A percentile compares a stretch with the other conserved stretches of the same genome.
phyloP scores from a whole-genome alignment of 2,329 filamentous ascomycete genomes.

The Colletotrichum sp. region DNA sequence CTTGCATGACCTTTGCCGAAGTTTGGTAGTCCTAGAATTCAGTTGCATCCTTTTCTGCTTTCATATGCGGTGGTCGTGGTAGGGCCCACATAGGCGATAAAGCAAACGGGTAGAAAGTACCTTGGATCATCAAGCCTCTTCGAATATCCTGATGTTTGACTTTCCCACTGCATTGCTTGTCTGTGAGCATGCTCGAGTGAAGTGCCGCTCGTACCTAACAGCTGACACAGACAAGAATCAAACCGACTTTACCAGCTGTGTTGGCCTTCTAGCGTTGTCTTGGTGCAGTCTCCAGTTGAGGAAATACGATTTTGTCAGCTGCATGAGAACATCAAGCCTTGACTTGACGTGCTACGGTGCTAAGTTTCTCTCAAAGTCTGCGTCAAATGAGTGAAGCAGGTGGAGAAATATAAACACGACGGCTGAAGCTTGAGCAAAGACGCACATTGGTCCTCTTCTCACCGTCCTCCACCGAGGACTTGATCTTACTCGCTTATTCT shows the following conservation, averaged over 20 bases:
- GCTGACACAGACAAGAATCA: not conserved
- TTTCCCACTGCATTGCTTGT: not conserved
- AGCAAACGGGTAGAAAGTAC: rapidly evolving
- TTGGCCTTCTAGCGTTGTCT: not conserved
- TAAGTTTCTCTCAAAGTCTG: not conserved
- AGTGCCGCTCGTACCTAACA: rapidly evolving
- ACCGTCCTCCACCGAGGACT: rapidly evolving
- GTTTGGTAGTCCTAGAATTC: not conserved
- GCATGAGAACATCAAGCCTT: not conserved
- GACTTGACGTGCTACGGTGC: not conserved
- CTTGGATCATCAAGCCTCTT: not conserved
- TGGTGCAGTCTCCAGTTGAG: rapidly evolving
- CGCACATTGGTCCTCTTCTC: not conserved
- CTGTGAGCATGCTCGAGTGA: rapidly evolving
- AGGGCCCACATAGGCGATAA: not conserved
- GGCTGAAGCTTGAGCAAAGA: not conserved
- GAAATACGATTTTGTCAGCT: rapidly evolving
- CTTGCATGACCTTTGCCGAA: no score
- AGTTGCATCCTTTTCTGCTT: rapidly evolving
- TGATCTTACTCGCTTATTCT: rapidly evolving
- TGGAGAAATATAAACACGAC: rapidly evolving
- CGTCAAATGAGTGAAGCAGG: not conserved
- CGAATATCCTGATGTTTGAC: rapidly evolving
- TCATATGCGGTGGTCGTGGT: not conserved
- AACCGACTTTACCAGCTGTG: not conserved